Percentiles rank a stretch among this genome's conserved stretches.
Evolutionary conservation across 164 flowering plant species (phyloP).

Genomic region (Sedum album): DNA sequence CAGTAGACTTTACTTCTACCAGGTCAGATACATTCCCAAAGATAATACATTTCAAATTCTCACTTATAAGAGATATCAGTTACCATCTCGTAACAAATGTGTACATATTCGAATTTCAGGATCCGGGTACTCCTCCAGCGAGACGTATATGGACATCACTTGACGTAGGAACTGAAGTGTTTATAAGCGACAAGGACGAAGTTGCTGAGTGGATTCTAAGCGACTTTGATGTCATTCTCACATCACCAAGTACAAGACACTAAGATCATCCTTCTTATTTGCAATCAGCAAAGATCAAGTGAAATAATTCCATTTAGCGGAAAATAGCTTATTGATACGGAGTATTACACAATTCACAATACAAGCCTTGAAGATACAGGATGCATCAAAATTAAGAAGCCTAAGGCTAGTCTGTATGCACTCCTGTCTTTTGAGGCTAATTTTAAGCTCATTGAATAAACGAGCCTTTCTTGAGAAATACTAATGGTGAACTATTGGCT

Average conservation of each 20-base stretch:
- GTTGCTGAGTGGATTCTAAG: constrained; percentile 65
- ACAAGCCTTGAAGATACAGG: neutral
- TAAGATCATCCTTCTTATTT: neutral
- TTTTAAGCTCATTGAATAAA: too few species aligned
- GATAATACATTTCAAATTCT: neutral
- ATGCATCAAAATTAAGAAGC: neutral
- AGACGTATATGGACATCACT: constrained; percentile 62
- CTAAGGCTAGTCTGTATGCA: neutral
- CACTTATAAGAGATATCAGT: neutral
- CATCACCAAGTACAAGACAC: constrained; percentile 11
- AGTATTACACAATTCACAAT: neutral
- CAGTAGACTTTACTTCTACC: constrained; percentile 69
- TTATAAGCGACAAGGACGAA: constrained; percentile 45
- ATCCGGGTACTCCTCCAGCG: constrained; percentile 70
- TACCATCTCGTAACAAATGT: too few species aligned
- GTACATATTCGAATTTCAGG: constrained; percentile 29
- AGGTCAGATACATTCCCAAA: constrained; percentile 31
- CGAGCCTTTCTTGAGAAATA: too few species aligned
- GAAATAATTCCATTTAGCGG: neutral
- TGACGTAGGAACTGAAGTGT: constrained; percentile 67
- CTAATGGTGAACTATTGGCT: too few species aligned
- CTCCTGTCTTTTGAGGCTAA: neutral
- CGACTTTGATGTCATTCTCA: constrained; percentile 50
- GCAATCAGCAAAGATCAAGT: neutral
- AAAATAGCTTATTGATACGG: neutral